These are phyloP conservation scores for Aspergillus conjunctus DNA, from an alignment of 495 filamentous ascomycete species.

Conservation along the genomic window DNA sequence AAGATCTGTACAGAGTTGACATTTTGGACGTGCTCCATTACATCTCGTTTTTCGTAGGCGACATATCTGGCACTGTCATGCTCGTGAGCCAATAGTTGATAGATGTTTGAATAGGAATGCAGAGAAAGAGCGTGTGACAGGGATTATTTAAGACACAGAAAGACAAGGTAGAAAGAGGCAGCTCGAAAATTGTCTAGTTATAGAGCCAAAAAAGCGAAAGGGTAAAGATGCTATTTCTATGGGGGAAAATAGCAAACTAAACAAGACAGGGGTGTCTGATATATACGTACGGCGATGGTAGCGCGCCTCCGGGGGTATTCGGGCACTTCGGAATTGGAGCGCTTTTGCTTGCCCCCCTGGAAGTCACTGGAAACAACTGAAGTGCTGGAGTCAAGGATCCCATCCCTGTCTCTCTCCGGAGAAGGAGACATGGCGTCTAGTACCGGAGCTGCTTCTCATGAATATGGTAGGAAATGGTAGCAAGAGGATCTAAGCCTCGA, in stretches of 20 bases:
- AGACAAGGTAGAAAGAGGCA: constrained; percentile 1
- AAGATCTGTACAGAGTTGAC: constrained; percentile 78
- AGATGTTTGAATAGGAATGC: not conserved
- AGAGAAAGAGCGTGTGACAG: not conserved
- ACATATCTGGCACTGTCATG: constrained; percentile 74
- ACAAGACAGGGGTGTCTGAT: not conserved
- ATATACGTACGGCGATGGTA: constrained; percentile 66
- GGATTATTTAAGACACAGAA: not conserved
- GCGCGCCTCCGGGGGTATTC: constrained; percentile 71
- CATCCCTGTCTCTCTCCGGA: constrained; percentile 24
- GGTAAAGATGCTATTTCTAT: not conserved
- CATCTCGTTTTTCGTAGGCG: constrained; percentile 81
- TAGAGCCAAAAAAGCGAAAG: constrained; percentile 4
- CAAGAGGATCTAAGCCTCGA: not conserved
- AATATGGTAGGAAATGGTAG: not conserved
- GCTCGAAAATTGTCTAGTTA: not conserved
- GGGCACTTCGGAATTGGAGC: constrained; percentile 64
- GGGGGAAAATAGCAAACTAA: not conserved
- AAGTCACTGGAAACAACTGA: constrained; percentile 12
- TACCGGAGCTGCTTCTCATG: constrained; percentile 2
- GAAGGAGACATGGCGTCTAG: constrained; percentile 24
- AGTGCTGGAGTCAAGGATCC: constrained; percentile 14
- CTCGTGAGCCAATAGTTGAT: constrained; percentile 1
- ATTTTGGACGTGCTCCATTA: constrained; percentile 81
- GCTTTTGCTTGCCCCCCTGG: constrained; percentile 49